These are phyloP conservation scores for Colletotrichum coccodes DNA, from an alignment of 2,329 filamentous ascomycete species.

Conservation along the genomic window DNA sequence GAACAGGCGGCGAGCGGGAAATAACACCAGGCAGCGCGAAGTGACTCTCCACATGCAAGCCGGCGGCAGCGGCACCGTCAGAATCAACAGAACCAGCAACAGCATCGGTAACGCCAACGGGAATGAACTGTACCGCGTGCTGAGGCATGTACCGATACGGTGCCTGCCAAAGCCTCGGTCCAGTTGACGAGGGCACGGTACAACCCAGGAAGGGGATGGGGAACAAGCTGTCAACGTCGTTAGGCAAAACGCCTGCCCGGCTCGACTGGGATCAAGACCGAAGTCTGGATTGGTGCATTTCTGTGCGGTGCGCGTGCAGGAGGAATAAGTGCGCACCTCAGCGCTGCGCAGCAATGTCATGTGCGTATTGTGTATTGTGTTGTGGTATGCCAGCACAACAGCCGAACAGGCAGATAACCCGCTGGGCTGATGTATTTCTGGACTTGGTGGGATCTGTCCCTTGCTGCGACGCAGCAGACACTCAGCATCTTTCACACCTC, in stretches of 20 bases:
- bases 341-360: neutral
- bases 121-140: neutral
- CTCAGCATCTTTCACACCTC: neutral
- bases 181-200: conserved; percentile 1
- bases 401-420: conserved; percentile 6
- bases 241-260: conserved; percentile 15
- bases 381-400: conserved; percentile 30
- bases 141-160: conserved; percentile 8
- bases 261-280: neutral
- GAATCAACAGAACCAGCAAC: neutral
- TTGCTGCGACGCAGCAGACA: neutral
- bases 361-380: conserved; percentile 21
- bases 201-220: conserved; percentile 1
- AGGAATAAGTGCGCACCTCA: conserved; percentile 20
- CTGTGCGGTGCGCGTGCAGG: conserved; percentile 25
- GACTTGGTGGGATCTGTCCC: neutral
- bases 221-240: conserved; percentile 16
- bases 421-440: conserved; percentile 12
- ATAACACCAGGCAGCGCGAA: conserved; percentile 7
- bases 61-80: neutral
- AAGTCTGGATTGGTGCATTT: conserved; percentile 18
- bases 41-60: conserved; percentile 1
- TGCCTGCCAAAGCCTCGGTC: conserved; percentile 6
- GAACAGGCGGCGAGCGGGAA: neutral
- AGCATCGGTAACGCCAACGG: neutral